phyloP scores from a whole-genome alignment of 768 basidiomycete genomes.

The Crucibulum laeve region DNA sequence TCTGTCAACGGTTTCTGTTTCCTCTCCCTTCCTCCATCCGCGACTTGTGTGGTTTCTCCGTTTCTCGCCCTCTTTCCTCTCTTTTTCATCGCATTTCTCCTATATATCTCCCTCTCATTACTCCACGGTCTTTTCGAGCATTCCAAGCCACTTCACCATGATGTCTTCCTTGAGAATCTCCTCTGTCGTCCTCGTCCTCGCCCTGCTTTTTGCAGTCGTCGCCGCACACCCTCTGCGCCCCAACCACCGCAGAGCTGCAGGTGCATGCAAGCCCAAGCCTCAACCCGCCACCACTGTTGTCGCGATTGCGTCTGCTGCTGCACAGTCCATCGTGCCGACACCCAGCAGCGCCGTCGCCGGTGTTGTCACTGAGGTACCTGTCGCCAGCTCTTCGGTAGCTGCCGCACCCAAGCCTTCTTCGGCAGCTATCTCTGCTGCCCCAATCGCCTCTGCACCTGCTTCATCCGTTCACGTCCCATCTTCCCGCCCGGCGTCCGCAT shows the following conservation, averaged over 20 bases:
- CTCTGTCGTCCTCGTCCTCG: slow-evolving; percentile 19
- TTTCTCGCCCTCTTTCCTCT: too few species aligned
- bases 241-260: slow-evolving; percentile 7
- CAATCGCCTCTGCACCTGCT: too few species aligned
- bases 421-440: too few species aligned
- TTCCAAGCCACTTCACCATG: slow-evolving; percentile 9
- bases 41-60: too few species aligned
- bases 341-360: too few species aligned
- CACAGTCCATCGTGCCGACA: too few species aligned
- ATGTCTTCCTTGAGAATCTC: slow-evolving; percentile 21
- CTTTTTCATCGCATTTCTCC: slow-evolving; percentile 4
- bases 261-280: neutral
- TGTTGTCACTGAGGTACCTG: too few species aligned
- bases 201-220: slow-evolving; percentile 13
- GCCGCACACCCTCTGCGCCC: slow-evolving; percentile 14
- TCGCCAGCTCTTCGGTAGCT: too few species aligned
- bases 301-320: neutral
- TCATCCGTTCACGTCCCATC: too few species aligned
- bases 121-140: slow-evolving; percentile 7
- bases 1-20: too few species aligned
- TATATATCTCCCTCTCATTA: slow-evolving; percentile 5
- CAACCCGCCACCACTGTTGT: neutral
- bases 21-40: too few species aligned
- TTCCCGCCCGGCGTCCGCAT: neutral
- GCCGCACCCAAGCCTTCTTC: too few species aligned